phyloP scores from a whole-genome alignment of 2,329 filamentous ascomycete genomes.

The Fusarium tanahbumbuense region DNA sequence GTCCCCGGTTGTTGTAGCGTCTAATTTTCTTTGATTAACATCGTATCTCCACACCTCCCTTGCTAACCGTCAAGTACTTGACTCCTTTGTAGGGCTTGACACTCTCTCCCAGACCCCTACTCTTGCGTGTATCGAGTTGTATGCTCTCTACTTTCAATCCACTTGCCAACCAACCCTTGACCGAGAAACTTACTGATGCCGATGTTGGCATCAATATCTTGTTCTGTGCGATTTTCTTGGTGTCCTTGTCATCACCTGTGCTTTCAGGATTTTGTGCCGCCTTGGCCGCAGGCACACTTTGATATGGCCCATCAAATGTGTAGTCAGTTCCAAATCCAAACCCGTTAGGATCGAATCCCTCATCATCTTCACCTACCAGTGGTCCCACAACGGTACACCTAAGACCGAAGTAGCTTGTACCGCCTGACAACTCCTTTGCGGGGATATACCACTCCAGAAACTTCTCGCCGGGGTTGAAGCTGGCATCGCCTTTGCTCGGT shows the following conservation, averaged over 20 bases:
- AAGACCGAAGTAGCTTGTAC: constrained; percentile 76
- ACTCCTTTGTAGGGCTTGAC: constrained; percentile 98
- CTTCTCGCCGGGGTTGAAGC: constrained; percentile 78
- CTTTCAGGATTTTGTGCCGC: constrained; percentile 47
- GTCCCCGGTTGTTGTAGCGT: constrained; percentile 12
- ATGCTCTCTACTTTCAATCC: constrained; percentile 76
- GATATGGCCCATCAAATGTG: constrained; percentile 68
- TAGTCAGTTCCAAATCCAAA: constrained; percentile 65
- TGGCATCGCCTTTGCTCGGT: constrained; percentile 83
- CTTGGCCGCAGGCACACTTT: constrained; percentile 56
- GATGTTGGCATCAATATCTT: constrained; percentile 84
- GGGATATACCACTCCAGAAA: constrained; percentile 86
- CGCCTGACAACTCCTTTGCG: constrained; percentile 77
- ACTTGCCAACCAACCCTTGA: constrained; percentile 76
- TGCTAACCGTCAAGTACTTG: constrained; percentile 88
- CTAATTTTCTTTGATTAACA: constrained; percentile 55
- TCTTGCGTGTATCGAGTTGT: constrained; percentile 79
- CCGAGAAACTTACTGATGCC: constrained; percentile 76
- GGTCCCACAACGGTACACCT: constrained; percentile 83
- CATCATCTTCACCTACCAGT: constrained; percentile 61
- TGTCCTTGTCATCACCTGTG: constrained; percentile 60
- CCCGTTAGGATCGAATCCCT: constrained; percentile 62
- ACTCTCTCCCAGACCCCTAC: constrained; percentile 84
- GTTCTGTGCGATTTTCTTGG: constrained; percentile 72
- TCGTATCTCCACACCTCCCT: constrained; percentile 72